Evolutionary conservation across 1,284 basidiomycete genomes (phyloP).

Genomic region (Ceratobasidium papillatum): DNA sequence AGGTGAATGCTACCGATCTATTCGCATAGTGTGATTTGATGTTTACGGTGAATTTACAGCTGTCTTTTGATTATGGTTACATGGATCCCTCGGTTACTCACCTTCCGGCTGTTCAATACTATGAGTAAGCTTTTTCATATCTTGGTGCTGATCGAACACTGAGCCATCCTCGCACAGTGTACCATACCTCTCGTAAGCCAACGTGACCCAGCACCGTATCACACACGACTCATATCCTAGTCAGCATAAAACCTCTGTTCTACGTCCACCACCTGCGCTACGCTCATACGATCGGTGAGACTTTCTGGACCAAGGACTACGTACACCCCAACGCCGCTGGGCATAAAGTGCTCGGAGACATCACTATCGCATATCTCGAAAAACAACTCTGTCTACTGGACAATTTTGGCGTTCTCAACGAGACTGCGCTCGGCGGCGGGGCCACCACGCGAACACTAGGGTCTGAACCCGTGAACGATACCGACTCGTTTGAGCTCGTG

Average conservation of each 20-base stretch:
- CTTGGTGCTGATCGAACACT: not conserved
- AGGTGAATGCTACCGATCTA: not conserved
- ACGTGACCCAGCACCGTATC: not conserved
- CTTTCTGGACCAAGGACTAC: constrained; percentile 41
- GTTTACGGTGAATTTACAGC: not conserved
- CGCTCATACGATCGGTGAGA: constrained; percentile 39
- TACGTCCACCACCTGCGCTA: constrained; percentile 39
- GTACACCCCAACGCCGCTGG: constrained; percentile 41
- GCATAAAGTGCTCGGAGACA: constrained; percentile 38
- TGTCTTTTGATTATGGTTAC: constrained; percentile 39
- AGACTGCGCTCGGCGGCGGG: constrained; percentile 41
- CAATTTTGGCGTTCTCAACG: constrained; percentile 33
- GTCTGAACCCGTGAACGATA: constrained; percentile 24
- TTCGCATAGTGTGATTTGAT: not conserved
- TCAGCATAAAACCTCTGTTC: constrained; percentile 39
- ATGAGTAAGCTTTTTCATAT: constrained; percentile 32
- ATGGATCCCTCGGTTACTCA: constrained; percentile 41
- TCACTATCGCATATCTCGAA: constrained; percentile 41
- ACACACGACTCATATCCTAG: not conserved
- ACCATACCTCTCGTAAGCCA: constrained; percentile 41
- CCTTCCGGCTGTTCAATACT: constrained; percentile 41
- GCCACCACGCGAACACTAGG: constrained; percentile 18
- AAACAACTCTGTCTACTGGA: constrained; percentile 35
- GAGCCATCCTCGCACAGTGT: constrained; percentile 5
- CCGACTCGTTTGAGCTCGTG: constrained; percentile 37